Base-by-base conservation (phyloP, 2,329 filamentous ascomycete species). In the Stagonosporopsis cucurbitacearum region DNA sequence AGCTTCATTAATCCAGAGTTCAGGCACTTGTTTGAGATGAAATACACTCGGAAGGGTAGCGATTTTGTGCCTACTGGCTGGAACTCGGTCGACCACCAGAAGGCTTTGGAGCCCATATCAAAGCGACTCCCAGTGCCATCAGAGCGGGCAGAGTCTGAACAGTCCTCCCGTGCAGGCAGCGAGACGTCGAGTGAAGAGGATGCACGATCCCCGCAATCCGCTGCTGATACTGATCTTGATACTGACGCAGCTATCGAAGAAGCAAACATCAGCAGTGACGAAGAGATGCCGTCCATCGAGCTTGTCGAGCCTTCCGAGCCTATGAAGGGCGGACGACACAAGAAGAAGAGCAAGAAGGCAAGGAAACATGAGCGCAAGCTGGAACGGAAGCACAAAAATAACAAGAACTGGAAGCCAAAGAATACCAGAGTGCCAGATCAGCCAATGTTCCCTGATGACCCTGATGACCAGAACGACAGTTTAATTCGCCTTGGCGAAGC, bases 401-500 rank as follows among this genome's bases (percentile, higher is more conserved):
- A 73, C 61, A 73, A 71, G 50, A 68, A 71, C 41, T 65, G 67
- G 60, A 75, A 71, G 44, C 67, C 59, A 1, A 70, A 68, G 47
- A 77, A 76, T 50, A 64, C 62, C 28, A 70, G 67, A 42, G 60
- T 67, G 4, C 50, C 62, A 12, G 68, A 72, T 6, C 70, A 72
- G 42, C 66, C 67, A 12, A 66, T 65, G 5, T 65, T 67, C 30
- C 67, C 67, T 0, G 66, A 69, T 0, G 69, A 77, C 22, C 64
- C 67, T 17, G 72, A 79, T 41, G 55, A 70, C 17, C 76, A 77
- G 9, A 77, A 79, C 23, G 81, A 84, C 15, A 86, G 89, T 0
- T 79, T 96, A 36, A 84, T 98, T 62, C 86, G 90, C 32, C 84
- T 94, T 23, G 89, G 90, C 46, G 95, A 99, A 75, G 91, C 86